A percentile compares a stretch with the other conserved stretches of the same genome.
Evolutionary conservation across 305 asterid species (phyloP).

Genomic region (Solanum chacoense): DNA sequence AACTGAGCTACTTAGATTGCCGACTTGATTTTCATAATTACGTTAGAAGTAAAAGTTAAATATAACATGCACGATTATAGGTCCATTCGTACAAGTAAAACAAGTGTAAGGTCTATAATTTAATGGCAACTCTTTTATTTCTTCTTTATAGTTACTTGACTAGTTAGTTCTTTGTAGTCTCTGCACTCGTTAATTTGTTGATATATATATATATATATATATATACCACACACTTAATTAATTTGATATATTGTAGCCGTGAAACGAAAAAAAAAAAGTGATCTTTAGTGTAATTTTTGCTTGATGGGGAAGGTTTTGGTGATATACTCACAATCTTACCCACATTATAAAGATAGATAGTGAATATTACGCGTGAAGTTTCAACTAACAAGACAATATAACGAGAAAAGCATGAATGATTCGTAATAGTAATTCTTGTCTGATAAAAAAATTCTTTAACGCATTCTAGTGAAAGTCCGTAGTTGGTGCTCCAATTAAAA

Average conservation of each 20-base stretch:
- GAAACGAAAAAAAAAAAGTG: neutral
- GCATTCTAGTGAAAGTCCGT: neutral
- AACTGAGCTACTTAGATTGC: neutral
- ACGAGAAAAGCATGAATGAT: neutral
- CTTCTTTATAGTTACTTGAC: neutral
- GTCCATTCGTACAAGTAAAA: neutral
- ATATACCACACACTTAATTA: neutral
- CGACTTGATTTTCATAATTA: neutral
- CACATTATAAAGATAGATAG: neutral
- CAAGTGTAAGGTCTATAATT: neutral
- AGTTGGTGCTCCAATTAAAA: neutral
- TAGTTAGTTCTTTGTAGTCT: neutral
- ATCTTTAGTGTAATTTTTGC: neutral
- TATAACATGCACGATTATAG: neutral
- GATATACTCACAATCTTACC: neutral
- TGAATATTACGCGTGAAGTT: neutral
- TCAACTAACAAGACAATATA: neutral
- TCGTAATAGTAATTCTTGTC: neutral
- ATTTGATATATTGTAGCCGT: neutral
- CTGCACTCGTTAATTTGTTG: neutral
- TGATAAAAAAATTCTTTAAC: neutral
- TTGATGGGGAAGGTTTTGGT: neutral
- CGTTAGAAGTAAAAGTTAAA: neutral
- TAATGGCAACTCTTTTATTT: neutral
- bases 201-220: neutral